Base-by-base conservation (phyloP, 129 eudicot species). In the Tanacetum coccineum region DNA sequence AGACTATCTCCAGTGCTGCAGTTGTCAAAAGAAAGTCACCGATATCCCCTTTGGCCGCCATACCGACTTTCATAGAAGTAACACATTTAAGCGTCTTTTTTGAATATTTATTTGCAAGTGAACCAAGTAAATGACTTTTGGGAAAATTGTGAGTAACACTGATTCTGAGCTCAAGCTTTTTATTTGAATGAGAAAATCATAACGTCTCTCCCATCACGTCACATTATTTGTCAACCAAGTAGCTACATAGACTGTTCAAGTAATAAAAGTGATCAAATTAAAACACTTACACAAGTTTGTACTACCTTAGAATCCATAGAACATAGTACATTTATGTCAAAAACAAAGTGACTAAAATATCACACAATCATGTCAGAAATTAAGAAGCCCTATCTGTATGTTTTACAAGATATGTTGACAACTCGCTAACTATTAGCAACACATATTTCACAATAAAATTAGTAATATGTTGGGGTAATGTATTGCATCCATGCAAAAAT, bases 1-100 rank as follows among this genome's bases (percentile, higher is more conserved):
- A 64, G 49, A 81, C 82, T 59, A 80, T 64, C 79, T 85, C 96
- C 12, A 88, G 70, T 18, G 73, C 80, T 14, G 92, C 96, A 8
- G 86, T 78, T 11, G 81, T 85, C 49, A 78, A 51, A 64, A 88
- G 73, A 64, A 88, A 88, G 19, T 52, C 64, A 32, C 76, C 82
- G 13, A 81, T 60, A 15, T 81, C 85, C 25, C 81, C 75, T 66
- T 20, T 78, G 17, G 81, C 81, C 63, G 70, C 70, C 61, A 80
- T 8, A 32, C 80, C 70, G 19, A 78, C 70, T 73, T 83, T 86
- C 81, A 82, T 20, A 13, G 80, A 76, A 60, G 79, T 58, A 42
- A 78, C 76, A 68, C 85, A 81, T 82, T 74, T 77, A 2, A 73
- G 51, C 32, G 81, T 75, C 87, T 75, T 80, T 32, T 64, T 73